Conservation (phyloP, 257 asterid species). For the Nicotiana tomentosiformis region DNA sequence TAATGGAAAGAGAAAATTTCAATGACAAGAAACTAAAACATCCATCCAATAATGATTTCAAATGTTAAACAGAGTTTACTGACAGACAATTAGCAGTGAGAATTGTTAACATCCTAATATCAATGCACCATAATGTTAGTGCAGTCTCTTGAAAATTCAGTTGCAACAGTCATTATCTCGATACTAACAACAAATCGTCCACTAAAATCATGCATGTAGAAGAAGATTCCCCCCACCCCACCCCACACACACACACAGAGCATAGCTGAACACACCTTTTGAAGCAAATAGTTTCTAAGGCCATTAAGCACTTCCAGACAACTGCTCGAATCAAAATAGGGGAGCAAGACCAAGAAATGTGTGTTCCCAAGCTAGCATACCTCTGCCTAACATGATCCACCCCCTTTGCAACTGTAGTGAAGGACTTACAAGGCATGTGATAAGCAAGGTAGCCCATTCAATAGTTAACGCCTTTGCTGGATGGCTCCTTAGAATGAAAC, state of each 20-base stretch:
- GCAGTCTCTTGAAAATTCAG: background rate
- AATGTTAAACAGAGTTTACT: background rate
- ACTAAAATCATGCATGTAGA: background rate
- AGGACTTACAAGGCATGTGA: background rate
- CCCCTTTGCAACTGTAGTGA: background rate
- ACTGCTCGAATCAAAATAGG: background rate
- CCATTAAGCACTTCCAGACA: background rate
- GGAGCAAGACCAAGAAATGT: background rate
- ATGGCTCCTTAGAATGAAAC: background rate
- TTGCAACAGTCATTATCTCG: background rate
- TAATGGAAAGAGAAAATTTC: conserved; percentile 3
- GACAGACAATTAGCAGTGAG: background rate
- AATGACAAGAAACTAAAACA: background rate
- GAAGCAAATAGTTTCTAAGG: background rate
- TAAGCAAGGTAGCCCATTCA: background rate
- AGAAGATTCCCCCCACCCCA: background rate
- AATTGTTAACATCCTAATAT: background rate
- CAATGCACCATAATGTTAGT: background rate
- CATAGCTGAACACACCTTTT: background rate
- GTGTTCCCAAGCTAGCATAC: background rate
- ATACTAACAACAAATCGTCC: background rate
- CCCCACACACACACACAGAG: background rate
- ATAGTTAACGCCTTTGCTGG: background rate
- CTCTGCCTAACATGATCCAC: conserved; percentile 5
- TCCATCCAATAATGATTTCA: background rate